Evolutionary conservation across 352 stramenopile genomes (phyloP).

Genomic region (Phytopythium cucurbitacearum): DNA sequence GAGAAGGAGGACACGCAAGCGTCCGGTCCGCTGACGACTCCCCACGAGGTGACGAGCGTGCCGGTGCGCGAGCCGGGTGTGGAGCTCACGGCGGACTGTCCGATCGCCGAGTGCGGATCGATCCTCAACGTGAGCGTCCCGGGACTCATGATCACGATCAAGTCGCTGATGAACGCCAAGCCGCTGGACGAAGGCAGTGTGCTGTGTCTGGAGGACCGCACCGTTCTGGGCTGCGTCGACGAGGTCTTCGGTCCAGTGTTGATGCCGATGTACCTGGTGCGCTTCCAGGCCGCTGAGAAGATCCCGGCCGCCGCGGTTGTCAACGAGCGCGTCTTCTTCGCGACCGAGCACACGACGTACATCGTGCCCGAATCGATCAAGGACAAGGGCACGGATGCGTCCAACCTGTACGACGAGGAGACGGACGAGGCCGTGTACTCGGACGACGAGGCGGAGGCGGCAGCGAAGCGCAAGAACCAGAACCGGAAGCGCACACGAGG

Average conservation of each 20-base stretch:
- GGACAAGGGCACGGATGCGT: conserved; percentile 82
- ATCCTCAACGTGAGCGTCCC: conserved; percentile 63
- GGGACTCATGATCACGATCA: conserved; percentile 76
- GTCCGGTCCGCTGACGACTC: conserved; percentile 40
- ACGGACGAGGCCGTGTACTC: conserved; percentile 72
- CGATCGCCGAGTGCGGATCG: conserved; percentile 61
- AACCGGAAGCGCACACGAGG: conserved; percentile 49
- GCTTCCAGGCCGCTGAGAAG: conserved; percentile 63
- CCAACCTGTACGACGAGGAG: conserved; percentile 86
- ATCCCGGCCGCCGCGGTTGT: conserved; percentile 47
- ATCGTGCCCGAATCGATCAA: conserved; percentile 71
- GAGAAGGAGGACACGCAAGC: conserved; percentile 62
- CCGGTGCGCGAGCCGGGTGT: conserved; percentile 66
- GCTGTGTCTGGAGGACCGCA: conserved; percentile 73
- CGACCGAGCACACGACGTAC: conserved; percentile 78
- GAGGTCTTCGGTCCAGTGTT: conserved; percentile 82
- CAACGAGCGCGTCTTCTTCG: conserved; percentile 54
- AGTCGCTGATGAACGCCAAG: conserved; percentile 52
- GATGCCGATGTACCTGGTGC: conserved; percentile 86
- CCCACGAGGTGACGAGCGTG: conserved; percentile 46
- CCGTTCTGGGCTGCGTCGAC: conserved; percentile 75
- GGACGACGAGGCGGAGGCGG: conserved; percentile 78
- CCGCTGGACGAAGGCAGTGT: conserved; percentile 79
- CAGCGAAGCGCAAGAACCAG: conserved; percentile 57
- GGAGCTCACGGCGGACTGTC: conserved; percentile 62